Base-by-base conservation (phyloP, 805 yeast species). In the Metschnikowia corniflorae region DNA sequence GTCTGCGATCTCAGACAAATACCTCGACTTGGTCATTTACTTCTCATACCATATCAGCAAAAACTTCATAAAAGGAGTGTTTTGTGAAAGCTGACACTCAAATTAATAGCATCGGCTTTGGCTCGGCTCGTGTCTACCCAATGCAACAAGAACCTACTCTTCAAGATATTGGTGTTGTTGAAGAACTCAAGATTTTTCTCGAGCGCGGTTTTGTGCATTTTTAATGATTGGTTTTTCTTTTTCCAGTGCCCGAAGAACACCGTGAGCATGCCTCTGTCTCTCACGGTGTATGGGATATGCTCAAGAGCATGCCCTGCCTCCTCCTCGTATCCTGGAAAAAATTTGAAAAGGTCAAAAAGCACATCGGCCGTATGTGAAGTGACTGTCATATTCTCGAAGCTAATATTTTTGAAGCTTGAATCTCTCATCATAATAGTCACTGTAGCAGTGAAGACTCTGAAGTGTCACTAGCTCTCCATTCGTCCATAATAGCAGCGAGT, bases 11-110 rank as follows among this genome's bases (percentile, higher is more conserved):
- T 61, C 65, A 3, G 49, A 38, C 28, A 66, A 41, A 20, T 57
- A 50, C 6, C 46, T 41, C 3, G 39, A 46, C 20, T 56, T 57
- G 22, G 48, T 47, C 16, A 50, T 37, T 29, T 48, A 60, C 29
- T 55, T 55, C 26, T 60, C 63, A 35, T 58, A 63, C 71, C 71
- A 67, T 5, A 52, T 51, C 2, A 61, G 39, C 34, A 60, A 33
- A 24, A 49, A 54, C 41, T 57, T 62, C 31, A 61, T 65, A 19
- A 38, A 2, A 45, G 33, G 16, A 43, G 26, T 7, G 23, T 22
- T 1, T 20, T 20, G 28, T 46, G 33, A 25, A 47, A 47, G 2
- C 17, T 35, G 3, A 10, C 15, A 21, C 46, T 33, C 16, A 26
- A 26, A 17, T 35, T 44, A 29, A 33, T 24, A 4, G 33, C 38